phyloP scores from a whole-genome alignment of 805 yeast genomes.

The Kuraishia hungarica region DNA sequence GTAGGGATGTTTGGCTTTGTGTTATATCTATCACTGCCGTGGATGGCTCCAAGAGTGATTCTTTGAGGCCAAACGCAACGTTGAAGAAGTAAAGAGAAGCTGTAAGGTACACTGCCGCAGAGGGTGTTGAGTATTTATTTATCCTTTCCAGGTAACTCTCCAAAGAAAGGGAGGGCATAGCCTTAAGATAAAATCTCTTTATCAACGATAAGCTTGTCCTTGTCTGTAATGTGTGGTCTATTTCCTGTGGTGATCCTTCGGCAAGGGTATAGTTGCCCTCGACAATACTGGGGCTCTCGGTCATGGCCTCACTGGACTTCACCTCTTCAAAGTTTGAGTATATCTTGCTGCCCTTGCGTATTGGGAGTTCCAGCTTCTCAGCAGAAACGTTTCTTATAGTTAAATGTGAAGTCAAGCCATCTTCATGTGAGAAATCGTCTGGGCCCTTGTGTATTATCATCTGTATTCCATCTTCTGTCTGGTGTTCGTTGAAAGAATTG shows the following conservation, averaged over 20 bases:
- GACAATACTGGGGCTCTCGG: not conserved
- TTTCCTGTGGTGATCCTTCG: not conserved
- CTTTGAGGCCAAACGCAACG: conserved; percentile 16
- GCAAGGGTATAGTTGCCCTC: not conserved
- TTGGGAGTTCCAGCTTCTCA: conserved; percentile 20
- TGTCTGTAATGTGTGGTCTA: not conserved
- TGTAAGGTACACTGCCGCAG: conserved; percentile 22
- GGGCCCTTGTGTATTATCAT: not conserved
- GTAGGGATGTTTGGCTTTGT: not conserved
- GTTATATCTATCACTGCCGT: not conserved
- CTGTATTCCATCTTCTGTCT: not conserved
- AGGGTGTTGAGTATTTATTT: conserved; percentile 18
- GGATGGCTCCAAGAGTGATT: conserved; percentile 1
- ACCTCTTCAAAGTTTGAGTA: conserved; percentile 18
- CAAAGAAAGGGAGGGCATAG: conserved; percentile 20
- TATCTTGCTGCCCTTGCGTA: conserved; percentile 16
- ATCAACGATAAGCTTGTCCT: conserved; percentile 5
- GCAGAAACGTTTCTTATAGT: conserved; percentile 6
- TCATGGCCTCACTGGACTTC: not conserved
- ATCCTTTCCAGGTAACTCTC: conserved; percentile 21
- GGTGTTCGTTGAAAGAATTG: not conserved
- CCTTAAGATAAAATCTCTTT: conserved; percentile 21
- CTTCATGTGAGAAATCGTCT: not conserved
- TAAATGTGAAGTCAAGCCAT: not conserved
- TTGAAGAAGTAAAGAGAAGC: conserved; percentile 23